These are phyloP conservation scores for Fusarium chaquense DNA, from an alignment of 2,329 filamentous ascomycete genomes.

Conservation along the genomic window DNA sequence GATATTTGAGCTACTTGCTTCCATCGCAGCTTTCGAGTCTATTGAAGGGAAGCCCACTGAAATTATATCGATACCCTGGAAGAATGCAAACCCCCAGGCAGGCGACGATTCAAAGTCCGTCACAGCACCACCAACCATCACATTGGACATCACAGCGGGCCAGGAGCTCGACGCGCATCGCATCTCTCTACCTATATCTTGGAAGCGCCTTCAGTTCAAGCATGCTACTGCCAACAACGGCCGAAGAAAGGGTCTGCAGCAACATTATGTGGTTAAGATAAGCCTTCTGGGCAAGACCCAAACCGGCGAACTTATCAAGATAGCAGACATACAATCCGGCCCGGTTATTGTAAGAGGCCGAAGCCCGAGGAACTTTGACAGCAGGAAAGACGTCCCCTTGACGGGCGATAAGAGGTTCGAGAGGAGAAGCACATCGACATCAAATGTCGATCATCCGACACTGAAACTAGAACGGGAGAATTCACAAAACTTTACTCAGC, in stretches of 20 bases:
- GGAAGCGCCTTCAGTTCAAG: conserved; percentile 95
- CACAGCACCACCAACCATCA: conserved; percentile 65
- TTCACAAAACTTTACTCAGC: conserved; percentile 47
- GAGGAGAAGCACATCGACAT: conserved; percentile 56
- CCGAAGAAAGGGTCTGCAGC: conserved; percentile 90
- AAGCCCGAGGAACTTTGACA: conserved; percentile 94
- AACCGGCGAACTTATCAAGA: conserved; percentile 73
- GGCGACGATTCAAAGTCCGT: conserved; percentile 63
- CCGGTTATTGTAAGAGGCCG: conserved; percentile 95
- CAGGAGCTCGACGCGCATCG: conserved; percentile 82
- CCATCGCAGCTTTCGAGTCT: conserved; percentile 88
- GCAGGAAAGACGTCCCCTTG: conserved; percentile 84
- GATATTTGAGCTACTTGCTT: conserved; percentile 81
- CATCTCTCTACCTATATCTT: conserved; percentile 85
- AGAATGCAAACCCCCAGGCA: conserved; percentile 73
- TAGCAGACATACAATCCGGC: conserved; percentile 89
- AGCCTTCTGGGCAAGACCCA: conserved; percentile 83
- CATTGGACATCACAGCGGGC: conserved; percentile 66
- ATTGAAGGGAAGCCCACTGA: conserved; percentile 93
- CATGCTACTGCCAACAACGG: conserved; percentile 98
- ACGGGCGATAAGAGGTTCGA: conserved; percentile 66
- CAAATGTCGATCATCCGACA: conserved; percentile 48
- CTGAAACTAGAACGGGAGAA: conserved; percentile 53
- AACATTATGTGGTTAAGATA: conserved; percentile 92
- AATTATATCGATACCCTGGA: conserved; percentile 97